Base-by-base conservation (phyloP, 352 stramenopile species). In the Phytophthora tentaculata region DNA sequence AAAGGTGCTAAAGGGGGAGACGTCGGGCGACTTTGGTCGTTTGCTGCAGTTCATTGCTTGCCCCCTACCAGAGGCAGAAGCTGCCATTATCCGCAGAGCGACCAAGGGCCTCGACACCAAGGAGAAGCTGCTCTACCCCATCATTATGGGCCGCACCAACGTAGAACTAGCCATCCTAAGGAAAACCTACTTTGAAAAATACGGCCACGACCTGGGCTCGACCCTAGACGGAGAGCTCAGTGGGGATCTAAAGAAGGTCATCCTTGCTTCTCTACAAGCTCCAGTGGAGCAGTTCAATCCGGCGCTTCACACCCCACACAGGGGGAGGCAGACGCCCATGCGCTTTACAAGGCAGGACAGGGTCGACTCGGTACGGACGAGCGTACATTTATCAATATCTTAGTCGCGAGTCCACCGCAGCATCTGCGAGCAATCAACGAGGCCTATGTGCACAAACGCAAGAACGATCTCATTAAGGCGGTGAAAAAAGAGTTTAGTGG, bases 141-240 rank as follows among this genome's bases (percentile, higher is more conserved):
- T 86, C n/a, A 58, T 90, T 28, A 81, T 90, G 35, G 83, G 83
- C 26, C 80, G 86, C 61, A 91, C 86, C 2, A 90, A 91, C 61
- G 69, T 69, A 8, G 86, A 94, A 64, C 79, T 94, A 45, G 73
- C 71, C 61, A 91, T 94, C 63, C 78, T 94, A 48, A 92, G 91
- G 73, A 90, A 91, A 72, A 88, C 86, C 0, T 94, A 81, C 74
- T 92, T 82, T 54, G 79, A 90, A 32, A 51, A 88, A 43, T 78
- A 81, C 73, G 66, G 69, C 52, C 70, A 88, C 39, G 86, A 94
- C 47, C 62, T 94, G 49, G 77, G 76, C 29, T 80, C 86, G 26
- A 69, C 74, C 37, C 62, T 92, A 55, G 73, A 89, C 60, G 68
- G 67, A 43, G 86, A 94, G 32, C 69, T 94, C 9, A 67, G 81